phyloP scores from a whole-genome alignment of 306 rosid genomes.

The Vicia faba region DNA sequence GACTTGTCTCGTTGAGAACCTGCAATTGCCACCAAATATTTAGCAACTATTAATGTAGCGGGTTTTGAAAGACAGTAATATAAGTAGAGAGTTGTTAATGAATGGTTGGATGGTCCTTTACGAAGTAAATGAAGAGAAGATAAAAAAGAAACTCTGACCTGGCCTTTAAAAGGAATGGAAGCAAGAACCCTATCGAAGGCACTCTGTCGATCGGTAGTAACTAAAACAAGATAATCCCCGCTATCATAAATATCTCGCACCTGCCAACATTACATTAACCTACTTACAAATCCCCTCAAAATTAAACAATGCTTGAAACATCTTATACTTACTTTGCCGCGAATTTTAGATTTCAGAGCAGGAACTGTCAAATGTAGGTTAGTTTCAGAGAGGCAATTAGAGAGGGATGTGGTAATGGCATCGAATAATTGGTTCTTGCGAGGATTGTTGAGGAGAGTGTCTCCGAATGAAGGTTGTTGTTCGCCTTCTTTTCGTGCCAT shows the following conservation, averaged over 20 bases:
- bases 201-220: conserved; percentile 90
- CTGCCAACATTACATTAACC: conserved; percentile 42
- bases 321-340: conserved; percentile 68
- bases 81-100: too few relatives aligned
- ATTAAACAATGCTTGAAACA: background rate
- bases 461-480: conserved; percentile 46
- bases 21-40: conserved; percentile 23
- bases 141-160: conserved; percentile 47
- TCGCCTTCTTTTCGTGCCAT: conserved; percentile 39
- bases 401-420: conserved; percentile 46
- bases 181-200: conserved; percentile 98
- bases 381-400: conserved; percentile 76
- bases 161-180: conserved; percentile 97
- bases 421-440: conserved; percentile 53
- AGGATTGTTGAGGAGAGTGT: conserved; percentile 49
- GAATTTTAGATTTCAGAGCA: conserved; percentile 72
- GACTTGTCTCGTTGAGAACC: conserved; percentile 93
- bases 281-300: background rate
- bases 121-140: too few relatives aligned
- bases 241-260: conserved; percentile 89
- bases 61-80: too few relatives aligned
- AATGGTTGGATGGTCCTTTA: too few relatives aligned
- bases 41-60: background rate
- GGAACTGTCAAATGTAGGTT: conserved; percentile 80
- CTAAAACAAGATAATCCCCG: conserved; percentile 82